phyloP scores from a whole-genome alignment of 495 filamentous ascomycete genomes.

The Talaromyces stipitatus region DNA sequence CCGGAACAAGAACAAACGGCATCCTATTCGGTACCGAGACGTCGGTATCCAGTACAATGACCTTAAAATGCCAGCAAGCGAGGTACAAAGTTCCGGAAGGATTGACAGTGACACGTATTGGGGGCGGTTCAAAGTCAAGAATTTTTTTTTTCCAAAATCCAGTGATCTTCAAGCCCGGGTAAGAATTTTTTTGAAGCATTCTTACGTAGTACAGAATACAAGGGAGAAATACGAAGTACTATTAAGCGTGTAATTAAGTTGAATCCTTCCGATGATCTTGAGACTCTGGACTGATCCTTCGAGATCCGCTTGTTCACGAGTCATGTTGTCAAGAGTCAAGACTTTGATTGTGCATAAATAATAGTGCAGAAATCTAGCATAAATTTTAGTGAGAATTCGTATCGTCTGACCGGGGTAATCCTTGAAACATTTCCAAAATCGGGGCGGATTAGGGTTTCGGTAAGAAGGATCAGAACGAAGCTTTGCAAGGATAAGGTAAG shows the following conservation, averaged over 20 bases:
- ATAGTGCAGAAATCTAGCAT: not conserved
- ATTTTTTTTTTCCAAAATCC: too few species aligned
- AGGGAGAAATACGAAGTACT: too few species aligned
- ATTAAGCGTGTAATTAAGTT: not conserved
- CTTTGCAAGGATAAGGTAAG: not conserved
- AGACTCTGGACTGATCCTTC: not conserved
- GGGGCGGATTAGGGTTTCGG: not conserved
- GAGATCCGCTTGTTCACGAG: not conserved
- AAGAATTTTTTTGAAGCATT: not conserved
- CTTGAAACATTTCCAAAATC: not conserved
- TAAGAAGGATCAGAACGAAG: not conserved
- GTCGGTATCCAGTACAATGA: not conserved
- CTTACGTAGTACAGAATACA: not conserved
- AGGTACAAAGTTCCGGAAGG: not conserved
- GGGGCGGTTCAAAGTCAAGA: not conserved
- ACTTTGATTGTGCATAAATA: not conserved
- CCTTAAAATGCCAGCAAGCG: not conserved
- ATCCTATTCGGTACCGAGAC: not conserved
- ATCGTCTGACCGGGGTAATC: too few species aligned
- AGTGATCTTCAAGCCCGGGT: not conserved
- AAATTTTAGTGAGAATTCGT: too few species aligned
- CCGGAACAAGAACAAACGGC: not conserved
- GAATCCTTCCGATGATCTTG: not conserved
- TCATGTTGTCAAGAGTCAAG: not conserved
- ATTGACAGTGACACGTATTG: not conserved